Percentiles rank a stretch among this genome's conserved stretches.
phyloP scores from a whole-genome alignment of 768 basidiomycete species.

The Termitomyces sp. region DNA sequence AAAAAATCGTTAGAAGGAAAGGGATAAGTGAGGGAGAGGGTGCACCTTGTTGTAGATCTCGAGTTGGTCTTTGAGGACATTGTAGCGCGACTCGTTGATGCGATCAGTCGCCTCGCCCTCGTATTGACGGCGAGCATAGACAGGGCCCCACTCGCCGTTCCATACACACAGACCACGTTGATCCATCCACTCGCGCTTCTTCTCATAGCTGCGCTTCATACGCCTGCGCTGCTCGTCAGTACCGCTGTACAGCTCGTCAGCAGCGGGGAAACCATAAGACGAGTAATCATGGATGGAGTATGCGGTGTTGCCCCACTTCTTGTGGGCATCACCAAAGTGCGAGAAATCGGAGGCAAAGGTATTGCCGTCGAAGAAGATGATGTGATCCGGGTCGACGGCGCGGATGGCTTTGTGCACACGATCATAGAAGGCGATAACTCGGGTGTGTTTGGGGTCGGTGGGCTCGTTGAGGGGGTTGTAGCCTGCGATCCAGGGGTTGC shows the following conservation, averaged over 20 bases:
- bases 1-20: neutral
- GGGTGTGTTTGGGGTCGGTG: constrained; percentile 61
- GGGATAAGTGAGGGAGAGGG: neutral
- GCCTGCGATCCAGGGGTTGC: constrained; percentile 79
- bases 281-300: constrained; percentile 81
- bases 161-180: constrained; percentile 58
- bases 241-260: constrained; percentile 49
- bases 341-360: constrained; percentile 80
- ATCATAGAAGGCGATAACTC: constrained; percentile 64
- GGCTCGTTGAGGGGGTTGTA: constrained; percentile 87
- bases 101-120: constrained; percentile 53
- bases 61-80: constrained; percentile 69
- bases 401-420: constrained; percentile 67
- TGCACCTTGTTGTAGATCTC: constrained; percentile 58
- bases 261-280: constrained; percentile 63
- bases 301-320: constrained; percentile 63
- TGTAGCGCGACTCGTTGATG: constrained; percentile 63
- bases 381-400: constrained; percentile 60
- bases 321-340: constrained; percentile 58
- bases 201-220: constrained; percentile 55
- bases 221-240: constrained; percentile 46
- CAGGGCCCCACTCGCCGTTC: constrained; percentile 85
- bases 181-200: constrained; percentile 78
- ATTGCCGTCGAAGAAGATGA: constrained; percentile 80
- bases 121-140: constrained; percentile 62